Conservation (phyloP, 176 grass and related monocot species). For the Triticum monococcum region DNA sequence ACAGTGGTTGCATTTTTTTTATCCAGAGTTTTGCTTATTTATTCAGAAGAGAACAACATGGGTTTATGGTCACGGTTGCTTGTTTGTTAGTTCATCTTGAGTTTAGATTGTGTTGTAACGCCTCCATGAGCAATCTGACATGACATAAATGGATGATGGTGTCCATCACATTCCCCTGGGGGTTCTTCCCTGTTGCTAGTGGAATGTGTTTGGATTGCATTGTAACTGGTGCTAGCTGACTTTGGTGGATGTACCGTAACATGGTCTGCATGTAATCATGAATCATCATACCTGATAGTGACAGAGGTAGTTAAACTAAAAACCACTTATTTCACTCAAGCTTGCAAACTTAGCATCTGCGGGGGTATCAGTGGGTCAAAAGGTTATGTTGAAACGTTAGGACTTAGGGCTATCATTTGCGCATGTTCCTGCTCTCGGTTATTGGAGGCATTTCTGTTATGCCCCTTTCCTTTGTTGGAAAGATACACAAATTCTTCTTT, state of each 20-base stretch:
- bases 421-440: background rate
- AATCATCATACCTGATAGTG: background rate
- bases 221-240: background rate
- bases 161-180: background rate
- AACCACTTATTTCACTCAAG: slow-evolving; percentile 10
- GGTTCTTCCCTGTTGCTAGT: background rate
- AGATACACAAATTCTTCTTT: background rate
- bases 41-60: no score
- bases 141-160: background rate
- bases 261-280: background rate
- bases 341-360: background rate
- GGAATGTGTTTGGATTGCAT: background rate
- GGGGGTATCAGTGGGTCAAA: background rate
- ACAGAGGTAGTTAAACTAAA: slow-evolving; percentile 15
- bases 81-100: background rate
- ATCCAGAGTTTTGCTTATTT: background rate
- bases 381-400: background rate
- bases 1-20: background rate
- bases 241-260: slow-evolving; percentile 8
- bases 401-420: background rate
- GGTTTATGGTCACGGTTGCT: background rate
- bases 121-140: background rate
- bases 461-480: background rate
- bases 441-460: background rate
- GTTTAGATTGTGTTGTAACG: background rate